Base-by-base conservation (phyloP, 2,329 filamentous ascomycete species). In the Botryotinia calthae region DNA sequence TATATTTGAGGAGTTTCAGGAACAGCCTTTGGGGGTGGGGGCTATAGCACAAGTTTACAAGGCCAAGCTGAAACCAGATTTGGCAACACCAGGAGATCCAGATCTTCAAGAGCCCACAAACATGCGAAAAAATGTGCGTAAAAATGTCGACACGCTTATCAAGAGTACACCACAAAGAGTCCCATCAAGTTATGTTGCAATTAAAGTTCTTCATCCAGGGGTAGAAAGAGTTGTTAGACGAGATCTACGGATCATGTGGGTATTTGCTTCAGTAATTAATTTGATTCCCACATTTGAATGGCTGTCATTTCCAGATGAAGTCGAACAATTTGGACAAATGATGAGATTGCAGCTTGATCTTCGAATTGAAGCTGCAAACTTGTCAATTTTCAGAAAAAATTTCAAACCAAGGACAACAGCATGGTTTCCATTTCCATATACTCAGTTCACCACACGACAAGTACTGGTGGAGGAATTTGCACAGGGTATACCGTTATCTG, bases 1-100 rank as follows among this genome's bases (percentile, higher is more conserved):
- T 8, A 98, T 99, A 74, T 99, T 99, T 78, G 93, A 97, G 44
- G 96, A 98, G 81, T 99, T 99, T 77, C 87, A 98, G 42, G 93
- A 97, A 82, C 89, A 86, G 76, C 96, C 96, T 0, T 84, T 99
- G 0, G 96, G 96, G 1, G 95, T 98, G 0, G 96, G 96, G 18
- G 96, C 96, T 44, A 98, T 99, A 78, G 96, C 96, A 0, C 96
- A 99, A 81, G 96, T 98, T 4, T 99, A 99, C 86, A 97, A 94
- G 81, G 96, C 96, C 0, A 98, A 94, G 81, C 84, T 99, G 63
- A 97, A 94, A 79, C 88, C 92, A 0, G 90, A 93, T 77, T 84
- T 98, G 70, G 90, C 92, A 9, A 87, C 86, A 1, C 87, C 89
- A 0, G 87, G 88, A 48, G 86, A 90, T 64, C 81, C 84, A 31